These are phyloP conservation scores for Sistotremastrum niveocremeum DNA, from an alignment of 768 basidiomycete species.

Conservation along the genomic window DNA sequence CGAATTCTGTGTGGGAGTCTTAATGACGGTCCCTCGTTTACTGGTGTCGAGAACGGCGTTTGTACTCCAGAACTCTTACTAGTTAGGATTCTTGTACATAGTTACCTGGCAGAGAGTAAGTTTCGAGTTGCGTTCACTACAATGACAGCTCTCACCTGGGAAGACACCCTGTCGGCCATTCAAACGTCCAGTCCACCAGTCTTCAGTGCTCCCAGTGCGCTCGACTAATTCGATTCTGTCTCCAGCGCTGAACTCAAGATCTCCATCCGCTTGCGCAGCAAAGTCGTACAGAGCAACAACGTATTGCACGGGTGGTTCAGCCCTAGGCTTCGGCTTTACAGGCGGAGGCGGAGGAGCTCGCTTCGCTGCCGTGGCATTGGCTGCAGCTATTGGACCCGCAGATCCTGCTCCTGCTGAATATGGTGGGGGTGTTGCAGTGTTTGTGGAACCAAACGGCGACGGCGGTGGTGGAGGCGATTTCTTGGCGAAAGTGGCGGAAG, in stretches of 20 bases:
- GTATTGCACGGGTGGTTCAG: conserved; percentile 47
- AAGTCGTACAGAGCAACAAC: conserved; percentile 95
- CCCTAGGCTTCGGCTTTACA: conserved; percentile 76
- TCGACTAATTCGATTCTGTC: conserved; percentile 87
- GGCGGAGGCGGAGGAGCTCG: conserved; percentile 89
- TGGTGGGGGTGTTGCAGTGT: conserved; percentile 32
- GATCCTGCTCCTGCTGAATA: conserved; percentile 19
- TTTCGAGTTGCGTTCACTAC: no score
- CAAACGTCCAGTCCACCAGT: conserved; percentile 94
- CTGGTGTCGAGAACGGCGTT: no score
- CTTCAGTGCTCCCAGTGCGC: conserved; percentile 67
- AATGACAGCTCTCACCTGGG: conserved; percentile 40
- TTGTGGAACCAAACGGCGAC: conserved; percentile 10
- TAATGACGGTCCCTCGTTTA: no score
- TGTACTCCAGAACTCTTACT: no score
- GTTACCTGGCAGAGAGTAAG: no score
- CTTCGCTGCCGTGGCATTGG: conserved; percentile 43
- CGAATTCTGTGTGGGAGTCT: no score
- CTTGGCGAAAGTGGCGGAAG: conserved; percentile 23
- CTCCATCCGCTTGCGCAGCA: conserved; percentile 86
- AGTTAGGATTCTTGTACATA: no score
- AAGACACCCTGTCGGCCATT: conserved; percentile 81
- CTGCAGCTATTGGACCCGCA: conserved; percentile 13
- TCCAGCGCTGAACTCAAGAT: conserved; percentile 79
- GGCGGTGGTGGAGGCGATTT: conserved; percentile 30